Evolutionary conservation across 371 early-diverging fungal species (phyloP).

Genomic region (Mucor piriformis): DNA sequence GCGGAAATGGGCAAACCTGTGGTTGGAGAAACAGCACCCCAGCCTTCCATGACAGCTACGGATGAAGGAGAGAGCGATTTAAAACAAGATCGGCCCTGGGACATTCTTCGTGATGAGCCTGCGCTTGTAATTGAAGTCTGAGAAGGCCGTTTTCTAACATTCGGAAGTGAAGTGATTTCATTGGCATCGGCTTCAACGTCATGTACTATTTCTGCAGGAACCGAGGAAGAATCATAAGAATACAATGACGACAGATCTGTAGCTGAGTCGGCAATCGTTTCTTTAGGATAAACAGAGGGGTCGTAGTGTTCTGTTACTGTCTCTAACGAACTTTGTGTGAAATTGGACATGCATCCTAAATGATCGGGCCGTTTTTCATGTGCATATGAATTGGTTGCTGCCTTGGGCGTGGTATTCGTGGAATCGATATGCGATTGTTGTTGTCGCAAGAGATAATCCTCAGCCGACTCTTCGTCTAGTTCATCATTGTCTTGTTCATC

Average conservation of each 20-base stretch:
- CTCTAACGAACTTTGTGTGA: slow-evolving; percentile 38
- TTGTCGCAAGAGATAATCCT: neutral
- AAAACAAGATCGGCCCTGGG: neutral
- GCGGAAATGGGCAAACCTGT: slow-evolving; percentile 36
- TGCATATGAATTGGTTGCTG: neutral
- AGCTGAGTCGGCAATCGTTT: neutral
- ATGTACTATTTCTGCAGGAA: slow-evolving; percentile 7
- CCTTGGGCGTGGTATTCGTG: slow-evolving; percentile 18
- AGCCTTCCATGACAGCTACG: slow-evolving; percentile 34
- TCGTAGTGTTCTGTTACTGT: slow-evolving; percentile 32
- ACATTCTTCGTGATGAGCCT: neutral
- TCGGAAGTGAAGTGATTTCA: neutral
- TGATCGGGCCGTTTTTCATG: slow-evolving; percentile 24
- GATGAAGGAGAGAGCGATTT: slow-evolving; percentile 33
- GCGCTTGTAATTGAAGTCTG: slow-evolving; percentile 3
- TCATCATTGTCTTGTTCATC: slow-evolving; percentile 1
- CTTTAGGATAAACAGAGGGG: neutral
- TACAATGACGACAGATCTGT: slow-evolving; percentile 3
- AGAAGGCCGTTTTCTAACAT: slow-evolving; percentile 1
- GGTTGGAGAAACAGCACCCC: slow-evolving; percentile 39
- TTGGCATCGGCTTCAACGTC: neutral
- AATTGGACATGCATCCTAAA: slow-evolving; percentile 30
- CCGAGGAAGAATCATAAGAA: slow-evolving; percentile 16
- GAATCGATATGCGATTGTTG: slow-evolving; percentile 6
- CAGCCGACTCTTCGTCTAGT: neutral